Evolutionary conservation across 768 basidiomycete genomes (phyloP).

Genomic region (Suillus fuscotomentosus): DNA sequence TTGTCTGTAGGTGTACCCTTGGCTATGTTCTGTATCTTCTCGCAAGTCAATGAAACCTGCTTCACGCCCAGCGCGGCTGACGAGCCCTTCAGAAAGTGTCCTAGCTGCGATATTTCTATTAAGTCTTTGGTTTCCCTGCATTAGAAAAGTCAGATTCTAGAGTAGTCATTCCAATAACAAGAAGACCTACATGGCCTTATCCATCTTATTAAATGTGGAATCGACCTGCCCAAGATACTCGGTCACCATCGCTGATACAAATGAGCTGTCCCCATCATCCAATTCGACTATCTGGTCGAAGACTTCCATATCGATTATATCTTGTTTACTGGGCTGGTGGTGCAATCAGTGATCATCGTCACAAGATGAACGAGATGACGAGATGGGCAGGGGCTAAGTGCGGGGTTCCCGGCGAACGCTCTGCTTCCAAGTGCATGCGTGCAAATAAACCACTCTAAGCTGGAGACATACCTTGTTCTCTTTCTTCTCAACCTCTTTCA

Average conservation of each 20-base stretch:
- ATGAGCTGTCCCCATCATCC: conserved; percentile 76
- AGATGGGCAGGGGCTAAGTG: conserved; percentile 1
- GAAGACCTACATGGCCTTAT: conserved; percentile 68
- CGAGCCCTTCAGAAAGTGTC: conserved; percentile 97
- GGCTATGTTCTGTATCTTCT: conserved; percentile 89
- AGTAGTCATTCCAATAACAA: conserved; percentile 7
- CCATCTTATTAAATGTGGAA: conserved; percentile 76
- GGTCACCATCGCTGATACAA: conserved; percentile 73
- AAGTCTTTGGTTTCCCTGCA: conserved; percentile 60
- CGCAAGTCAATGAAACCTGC: conserved; percentile 82
- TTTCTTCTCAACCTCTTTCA: conserved; percentile 17
- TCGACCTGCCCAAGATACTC: conserved; percentile 83
- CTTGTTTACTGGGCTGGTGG: conserved; percentile 17
- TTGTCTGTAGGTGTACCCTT: conserved; percentile 41
- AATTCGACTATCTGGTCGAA: conserved; percentile 90
- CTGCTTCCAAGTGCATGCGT: background rate
- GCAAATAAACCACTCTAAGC: background rate
- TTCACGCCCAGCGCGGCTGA: conserved; percentile 89
- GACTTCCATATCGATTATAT: conserved; percentile 72
- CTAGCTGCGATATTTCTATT: conserved; percentile 62
- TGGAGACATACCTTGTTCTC: conserved; percentile 25
- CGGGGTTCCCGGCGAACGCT: conserved; percentile 1
- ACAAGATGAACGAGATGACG: background rate
- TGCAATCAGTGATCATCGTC: background rate
- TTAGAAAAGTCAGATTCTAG: conserved; percentile 13